phyloP scores from a whole-genome alignment of 805 yeast genomes.

The Zygosaccharomyces lentus region DNA sequence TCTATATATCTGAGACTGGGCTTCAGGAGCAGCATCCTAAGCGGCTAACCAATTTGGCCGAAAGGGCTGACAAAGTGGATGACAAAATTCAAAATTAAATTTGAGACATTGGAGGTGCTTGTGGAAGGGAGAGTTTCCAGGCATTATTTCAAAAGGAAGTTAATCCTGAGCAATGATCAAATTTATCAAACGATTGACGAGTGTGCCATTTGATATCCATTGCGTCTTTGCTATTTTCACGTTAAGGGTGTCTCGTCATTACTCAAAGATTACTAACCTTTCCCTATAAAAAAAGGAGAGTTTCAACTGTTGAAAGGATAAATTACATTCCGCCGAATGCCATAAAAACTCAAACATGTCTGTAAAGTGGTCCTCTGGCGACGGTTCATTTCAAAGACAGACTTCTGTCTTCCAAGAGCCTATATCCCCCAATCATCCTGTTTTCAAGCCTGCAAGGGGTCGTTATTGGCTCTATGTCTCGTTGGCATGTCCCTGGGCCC shows the following conservation, averaged over 20 bases:
- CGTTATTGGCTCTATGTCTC: constrained; percentile 88
- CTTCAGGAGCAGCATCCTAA: too few relatives aligned
- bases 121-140: too few relatives aligned
- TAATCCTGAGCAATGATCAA: too few relatives aligned
- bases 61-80: too few relatives aligned
- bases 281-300: background rate
- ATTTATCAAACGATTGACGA: too few relatives aligned
- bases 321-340: background rate
- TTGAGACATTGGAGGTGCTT: too few relatives aligned
- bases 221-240: background rate
- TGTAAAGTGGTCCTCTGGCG: constrained; percentile 32
- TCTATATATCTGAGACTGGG: too few relatives aligned
- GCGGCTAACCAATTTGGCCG: too few relatives aligned
- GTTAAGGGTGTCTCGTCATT: background rate
- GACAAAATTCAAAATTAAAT: too few relatives aligned
- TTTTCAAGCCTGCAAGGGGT: constrained; percentile 66
- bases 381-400: constrained; percentile 55
- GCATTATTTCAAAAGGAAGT: too few relatives aligned
- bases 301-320: background rate
- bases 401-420: constrained; percentile 58
- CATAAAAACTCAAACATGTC: constrained; percentile 18
- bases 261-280: background rate
- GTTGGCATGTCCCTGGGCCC: constrained; percentile 94
- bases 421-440: constrained; percentile 57
- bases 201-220: background rate